These are phyloP conservation scores for Leavenworthia alabamica DNA, from an alignment of 345 rosid species.

Conservation along the genomic window DNA sequence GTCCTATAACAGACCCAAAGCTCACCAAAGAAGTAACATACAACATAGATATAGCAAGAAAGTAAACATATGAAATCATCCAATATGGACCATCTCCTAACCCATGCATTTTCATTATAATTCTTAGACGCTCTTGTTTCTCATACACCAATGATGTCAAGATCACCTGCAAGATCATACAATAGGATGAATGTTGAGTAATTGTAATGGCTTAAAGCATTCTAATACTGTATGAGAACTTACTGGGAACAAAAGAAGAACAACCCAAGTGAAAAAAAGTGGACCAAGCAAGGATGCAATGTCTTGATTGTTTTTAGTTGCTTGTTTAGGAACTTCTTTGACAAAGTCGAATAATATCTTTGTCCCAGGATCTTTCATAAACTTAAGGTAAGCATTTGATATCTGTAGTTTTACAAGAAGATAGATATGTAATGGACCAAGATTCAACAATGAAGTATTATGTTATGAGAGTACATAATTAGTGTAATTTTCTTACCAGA, in stretches of 20 bases:
- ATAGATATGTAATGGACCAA: neutral
- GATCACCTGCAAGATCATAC: slow-evolving; percentile 58
- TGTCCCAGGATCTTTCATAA: slow-evolving; percentile 32
- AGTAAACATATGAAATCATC: slow-evolving; percentile 80
- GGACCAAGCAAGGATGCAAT: slow-evolving; percentile 45
- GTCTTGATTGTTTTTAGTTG: neutral
- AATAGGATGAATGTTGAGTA: neutral
- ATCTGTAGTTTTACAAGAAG: slow-evolving; percentile 33
- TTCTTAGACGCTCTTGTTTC: slow-evolving; percentile 70
- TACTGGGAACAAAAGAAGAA: slow-evolving; percentile 96
- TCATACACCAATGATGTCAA: slow-evolving; percentile 75
- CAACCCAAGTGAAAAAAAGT: slow-evolving; percentile 60
- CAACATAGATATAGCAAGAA: slow-evolving; percentile 49
- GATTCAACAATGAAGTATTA: neutral
- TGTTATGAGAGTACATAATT: no score
- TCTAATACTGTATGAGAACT: slow-evolving; percentile 26
- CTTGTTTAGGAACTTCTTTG: slow-evolving; percentile 28
- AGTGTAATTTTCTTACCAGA: slow-evolving; percentile 27
- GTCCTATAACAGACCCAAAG: slow-evolving; percentile 78
- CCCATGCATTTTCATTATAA: slow-evolving; percentile 99
- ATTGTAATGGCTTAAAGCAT: neutral
- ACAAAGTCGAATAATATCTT: slow-evolving; percentile 31
- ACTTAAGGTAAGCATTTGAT: slow-evolving; percentile 30
- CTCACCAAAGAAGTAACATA: slow-evolving; percentile 65
- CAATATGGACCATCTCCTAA: slow-evolving; percentile 95